Evolutionary conservation across 2,329 filamentous ascomycete species (phyloP), one percentile per base, ranked within the genome.

Genomic region (Calonectria pteridis): DNA sequence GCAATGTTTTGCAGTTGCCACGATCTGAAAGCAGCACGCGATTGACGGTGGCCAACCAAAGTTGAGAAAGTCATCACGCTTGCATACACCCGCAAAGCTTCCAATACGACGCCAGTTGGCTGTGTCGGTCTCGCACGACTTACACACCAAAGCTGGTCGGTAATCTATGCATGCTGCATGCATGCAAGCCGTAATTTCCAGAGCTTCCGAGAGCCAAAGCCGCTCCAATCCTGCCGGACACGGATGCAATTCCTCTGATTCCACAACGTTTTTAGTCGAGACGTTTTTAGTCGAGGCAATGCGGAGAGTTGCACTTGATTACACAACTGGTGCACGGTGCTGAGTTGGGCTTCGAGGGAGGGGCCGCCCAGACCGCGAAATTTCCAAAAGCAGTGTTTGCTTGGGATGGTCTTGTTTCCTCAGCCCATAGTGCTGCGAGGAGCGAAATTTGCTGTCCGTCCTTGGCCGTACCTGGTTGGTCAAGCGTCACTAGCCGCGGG

Each of bases 351-450:
- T 31, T 64, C 40, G 18, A 16, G 59, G 29, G 37, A 46, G 59
- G 37, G 59, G 59, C 40, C 55, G 59, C 59, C 59, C 28, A 33
- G 37, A 49, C 59, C 59, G 31, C 58, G 53, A 50, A 65, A 72
- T 46, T 72, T 72, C 71, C 65, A 72, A 59, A 69, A 65, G 71
- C 71, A 70, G 66, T 55, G 40, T 67, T 64, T 71, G 71, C 62
- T 46, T 37, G 55, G 55, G 33, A 62, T 62, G 69, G 69, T 35
- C 63, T 70, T 71, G 69, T 67, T 71, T 71, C 63, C 69, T 67
- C 40, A 46, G 40, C 46, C 29, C 51, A n/a, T 55, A 28, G 51
- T 20, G 51, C 20, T 43, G 62, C 63, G 53, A 23, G 13, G 50
- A 62, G 35, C 67, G 71, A 72, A 69, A 72, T 72, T 74, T 64